These are phyloP conservation scores for Fusarium hainanense DNA, from an alignment of 2,329 filamentous ascomycete species.

Conservation along the genomic window DNA sequence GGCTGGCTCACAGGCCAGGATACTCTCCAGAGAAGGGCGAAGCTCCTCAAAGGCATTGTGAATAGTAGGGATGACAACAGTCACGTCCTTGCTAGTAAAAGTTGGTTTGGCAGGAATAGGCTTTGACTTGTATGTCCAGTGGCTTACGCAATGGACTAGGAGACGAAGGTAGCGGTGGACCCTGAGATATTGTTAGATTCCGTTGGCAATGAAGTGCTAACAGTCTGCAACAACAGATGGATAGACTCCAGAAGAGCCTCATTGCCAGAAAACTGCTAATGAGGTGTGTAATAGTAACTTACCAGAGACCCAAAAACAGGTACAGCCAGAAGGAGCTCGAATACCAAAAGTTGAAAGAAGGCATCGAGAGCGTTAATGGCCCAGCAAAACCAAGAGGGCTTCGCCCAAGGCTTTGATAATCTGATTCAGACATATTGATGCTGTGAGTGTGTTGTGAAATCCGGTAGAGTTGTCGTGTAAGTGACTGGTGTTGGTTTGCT, in stretches of 20 bases:
- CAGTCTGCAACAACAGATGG: not conserved
- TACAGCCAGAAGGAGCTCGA: conserved; percentile 61
- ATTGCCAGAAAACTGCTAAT: not conserved
- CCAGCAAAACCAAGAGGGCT: conserved; percentile 30
- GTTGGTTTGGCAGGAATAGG: conserved; percentile 84
- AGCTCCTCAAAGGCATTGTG: conserved; percentile 88
- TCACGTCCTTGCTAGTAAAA: conserved; percentile 85
- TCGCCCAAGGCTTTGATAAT: conserved; percentile 26
- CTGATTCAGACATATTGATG: conserved; percentile 39
- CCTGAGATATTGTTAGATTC: conserved; percentile 60
- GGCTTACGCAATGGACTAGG: conserved; percentile 84
- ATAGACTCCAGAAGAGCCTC: not conserved
- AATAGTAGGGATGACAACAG: conserved; percentile 92
- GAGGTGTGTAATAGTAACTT: conserved; percentile 44
- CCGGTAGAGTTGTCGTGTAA: conserved; percentile 21
- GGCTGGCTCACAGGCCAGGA: conserved; percentile 74
- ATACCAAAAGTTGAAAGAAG: conserved; percentile 52
- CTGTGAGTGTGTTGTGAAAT: conserved; percentile 20
- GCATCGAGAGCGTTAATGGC: conserved; percentile 32
- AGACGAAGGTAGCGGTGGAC: conserved; percentile 88
- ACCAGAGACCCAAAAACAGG: conserved; percentile 60
- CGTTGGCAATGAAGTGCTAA: not conserved
- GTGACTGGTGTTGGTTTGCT: conserved; percentile 38
- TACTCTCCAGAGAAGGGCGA: conserved; percentile 81
- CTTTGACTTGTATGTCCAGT: conserved; percentile 88